Evolutionary conservation across 2,329 filamentous ascomycete genomes (phyloP).

Genomic region (Ophiocordyceps camponoti-leonardi): DNA sequence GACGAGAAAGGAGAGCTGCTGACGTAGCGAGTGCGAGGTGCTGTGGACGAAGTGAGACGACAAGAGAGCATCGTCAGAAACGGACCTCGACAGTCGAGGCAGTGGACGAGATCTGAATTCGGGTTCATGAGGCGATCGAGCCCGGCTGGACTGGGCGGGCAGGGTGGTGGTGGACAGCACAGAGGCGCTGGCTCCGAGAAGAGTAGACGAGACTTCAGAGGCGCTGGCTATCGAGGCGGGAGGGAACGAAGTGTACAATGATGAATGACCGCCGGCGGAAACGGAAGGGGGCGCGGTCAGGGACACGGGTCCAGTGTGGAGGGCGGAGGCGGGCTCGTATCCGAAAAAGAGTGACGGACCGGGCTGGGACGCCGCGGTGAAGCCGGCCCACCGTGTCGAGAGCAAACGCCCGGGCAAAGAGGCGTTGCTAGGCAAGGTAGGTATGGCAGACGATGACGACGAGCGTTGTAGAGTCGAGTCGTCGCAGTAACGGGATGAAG

Average conservation of each 20-base stretch:
- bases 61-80: background rate
- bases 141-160: too few relatives aligned
- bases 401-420: background rate
- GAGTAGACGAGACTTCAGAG: too few relatives aligned
- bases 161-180: too few relatives aligned
- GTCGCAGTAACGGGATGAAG: background rate
- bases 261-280: too few relatives aligned
- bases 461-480: background rate
- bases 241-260: too few relatives aligned
- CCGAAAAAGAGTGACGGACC: too few relatives aligned
- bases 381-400: background rate
- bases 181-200: too few relatives aligned
- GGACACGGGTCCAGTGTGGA: too few relatives aligned
- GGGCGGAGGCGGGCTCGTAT: too few relatives aligned
- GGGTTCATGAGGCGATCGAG: too few relatives aligned
- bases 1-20: slow-evolving; percentile 1
- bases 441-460: background rate
- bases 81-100: background rate
- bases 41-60: background rate
- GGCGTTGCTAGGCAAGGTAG: background rate
- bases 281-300: too few relatives aligned
- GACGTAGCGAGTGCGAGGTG: background rate
- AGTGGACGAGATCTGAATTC: background rate
- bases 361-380: background rate
- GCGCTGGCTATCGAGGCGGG: too few relatives aligned